Percentiles rank a stretch among this genome's conserved stretches.
phyloP scores from a whole-genome alignment of 2,329 filamentous ascomycete genomes.

The Paecilomyces dactylethromorphus region DNA sequence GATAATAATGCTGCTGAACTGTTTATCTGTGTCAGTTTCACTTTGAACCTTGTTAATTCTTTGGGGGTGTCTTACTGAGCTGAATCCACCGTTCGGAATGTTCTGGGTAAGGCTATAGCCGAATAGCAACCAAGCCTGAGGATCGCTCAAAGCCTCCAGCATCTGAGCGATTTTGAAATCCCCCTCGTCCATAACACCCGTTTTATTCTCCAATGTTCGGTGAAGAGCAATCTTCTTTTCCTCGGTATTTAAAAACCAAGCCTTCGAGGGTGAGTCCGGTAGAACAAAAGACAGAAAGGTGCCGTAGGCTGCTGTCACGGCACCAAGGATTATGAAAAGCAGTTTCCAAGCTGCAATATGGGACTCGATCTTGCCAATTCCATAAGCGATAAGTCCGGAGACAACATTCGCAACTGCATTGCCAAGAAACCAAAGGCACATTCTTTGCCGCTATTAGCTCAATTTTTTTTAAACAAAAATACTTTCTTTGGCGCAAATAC shows the following conservation, averaged over 20 bases:
- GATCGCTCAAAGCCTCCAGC: slow-evolving; percentile 20
- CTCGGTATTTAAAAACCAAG: slow-evolving; percentile 2
- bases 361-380: too few species aligned
- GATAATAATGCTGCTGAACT: slow-evolving; percentile 29
- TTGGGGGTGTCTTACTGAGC: slow-evolving; percentile 15
- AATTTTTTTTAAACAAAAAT: too few species aligned
- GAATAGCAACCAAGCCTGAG: slow-evolving; percentile 21
- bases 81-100: slow-evolving; percentile 29
- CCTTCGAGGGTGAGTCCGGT: slow-evolving; percentile 3
- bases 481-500: too few species aligned
- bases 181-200: slow-evolving; percentile 6
- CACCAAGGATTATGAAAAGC: slow-evolving; percentile 6
- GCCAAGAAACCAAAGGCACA: slow-evolving; percentile 16
- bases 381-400: slow-evolving; percentile 22
- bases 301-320: slow-evolving; percentile 3
- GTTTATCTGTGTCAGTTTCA: slow-evolving; percentile 2
- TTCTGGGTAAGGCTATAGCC: slow-evolving; percentile 23
- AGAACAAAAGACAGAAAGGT: slow-evolving; percentile 1
- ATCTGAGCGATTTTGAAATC: slow-evolving; percentile 17
- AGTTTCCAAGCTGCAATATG: slow-evolving; percentile 6
- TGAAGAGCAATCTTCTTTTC: slow-evolving; percentile 6
- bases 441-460: too few species aligned
- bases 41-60: slow-evolving; percentile 6
- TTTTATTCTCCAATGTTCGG: slow-evolving; percentile 6
- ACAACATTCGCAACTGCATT: slow-evolving; percentile 1